These are phyloP conservation scores for Blastocystis sp. DNA, from an alignment of 352 stramenopile genomes.

Conservation along the genomic window DNA sequence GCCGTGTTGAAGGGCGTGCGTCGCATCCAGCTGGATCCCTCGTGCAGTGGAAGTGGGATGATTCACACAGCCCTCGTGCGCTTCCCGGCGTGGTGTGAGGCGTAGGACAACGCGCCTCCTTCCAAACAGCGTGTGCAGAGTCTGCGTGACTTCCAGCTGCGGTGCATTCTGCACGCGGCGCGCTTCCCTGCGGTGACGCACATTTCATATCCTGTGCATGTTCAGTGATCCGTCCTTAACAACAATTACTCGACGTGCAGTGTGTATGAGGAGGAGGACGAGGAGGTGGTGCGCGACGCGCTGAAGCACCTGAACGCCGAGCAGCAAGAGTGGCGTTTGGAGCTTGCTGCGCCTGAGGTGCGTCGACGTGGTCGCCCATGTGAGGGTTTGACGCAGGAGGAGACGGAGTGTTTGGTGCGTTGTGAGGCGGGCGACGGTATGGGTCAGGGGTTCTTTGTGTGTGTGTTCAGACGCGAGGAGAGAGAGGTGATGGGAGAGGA, in stretches of 20 bases:
- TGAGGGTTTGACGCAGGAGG: conserved; percentile 30
- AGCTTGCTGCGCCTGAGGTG: neutral
- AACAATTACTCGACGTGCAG: conserved; percentile 84
- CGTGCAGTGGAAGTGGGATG: conserved; percentile 86
- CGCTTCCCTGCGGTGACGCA: conserved; percentile 84
- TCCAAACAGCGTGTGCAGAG: conserved; percentile 80
- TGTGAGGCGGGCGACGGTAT: conserved; percentile 53
- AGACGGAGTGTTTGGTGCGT: conserved; percentile 24
- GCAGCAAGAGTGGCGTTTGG: neutral
- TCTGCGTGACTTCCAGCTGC: conserved; percentile 84
- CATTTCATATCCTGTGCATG: conserved; percentile 77
- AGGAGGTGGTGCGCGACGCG: conserved; percentile 83
- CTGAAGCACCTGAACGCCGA: conserved; percentile 74
- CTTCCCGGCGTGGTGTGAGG: neutral
- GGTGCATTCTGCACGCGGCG: conserved; percentile 85
- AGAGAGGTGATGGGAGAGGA: neutral
- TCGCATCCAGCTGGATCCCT: conserved; percentile 84
- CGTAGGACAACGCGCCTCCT: conserved; percentile 74
- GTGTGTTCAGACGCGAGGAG: conserved; percentile 27
- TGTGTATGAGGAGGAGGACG: conserved; percentile 86
- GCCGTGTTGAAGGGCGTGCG: conserved; percentile 82
- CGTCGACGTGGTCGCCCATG: neutral
- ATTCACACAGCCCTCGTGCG: conserved; percentile 75
- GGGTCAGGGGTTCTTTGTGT: conserved; percentile 72
- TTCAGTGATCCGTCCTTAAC: neutral